phyloP scores from a whole-genome alignment of 441 rosid species.

The Francoa sonchifolia region DNA sequence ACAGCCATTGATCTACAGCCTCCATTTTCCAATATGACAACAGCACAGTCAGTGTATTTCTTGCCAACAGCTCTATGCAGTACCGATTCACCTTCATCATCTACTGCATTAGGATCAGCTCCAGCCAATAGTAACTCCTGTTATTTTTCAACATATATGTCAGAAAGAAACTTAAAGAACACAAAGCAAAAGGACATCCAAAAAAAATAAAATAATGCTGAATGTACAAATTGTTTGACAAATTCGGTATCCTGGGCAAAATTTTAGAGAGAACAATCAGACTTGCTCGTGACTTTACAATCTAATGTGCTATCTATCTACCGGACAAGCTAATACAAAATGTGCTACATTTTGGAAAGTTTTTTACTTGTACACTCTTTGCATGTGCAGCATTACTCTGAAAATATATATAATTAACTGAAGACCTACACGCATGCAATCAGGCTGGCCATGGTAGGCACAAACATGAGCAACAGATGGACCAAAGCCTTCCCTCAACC shows the following conservation, averaged over 20 bases:
- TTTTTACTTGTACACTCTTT: no score
- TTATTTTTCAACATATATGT: slow-evolving; percentile 12
- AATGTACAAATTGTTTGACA: no score
- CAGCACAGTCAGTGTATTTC: slow-evolving; percentile 89
- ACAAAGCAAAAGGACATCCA: slow-evolving; percentile 6
- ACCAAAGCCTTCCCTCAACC: slow-evolving; percentile 88
- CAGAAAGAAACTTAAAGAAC: slow-evolving; percentile 9
- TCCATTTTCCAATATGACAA: slow-evolving; percentile 83
- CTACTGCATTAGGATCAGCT: slow-evolving; percentile 98
- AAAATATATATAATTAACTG: slow-evolving; percentile 8
- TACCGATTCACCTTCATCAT: slow-evolving; percentile 98
- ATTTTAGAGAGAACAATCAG: no score
- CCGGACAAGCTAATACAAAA: no score
- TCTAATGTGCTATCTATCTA: no score
- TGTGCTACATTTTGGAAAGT: no score
- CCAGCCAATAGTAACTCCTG: slow-evolving; percentile 95
- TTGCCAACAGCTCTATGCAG: slow-evolving; percentile 84
- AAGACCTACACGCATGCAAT: slow-evolving; percentile 90
- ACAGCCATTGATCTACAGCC: slow-evolving; percentile 84
- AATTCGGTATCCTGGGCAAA: no score
- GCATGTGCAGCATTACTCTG: no score
- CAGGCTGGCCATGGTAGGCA: slow-evolving; percentile 99
- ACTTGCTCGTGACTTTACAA: no score
- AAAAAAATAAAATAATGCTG: no score
- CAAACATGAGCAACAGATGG: slow-evolving; percentile 98